phyloP scores from a whole-genome alignment of 495 filamentous ascomycete species.

The Neurospora cerealis region DNA sequence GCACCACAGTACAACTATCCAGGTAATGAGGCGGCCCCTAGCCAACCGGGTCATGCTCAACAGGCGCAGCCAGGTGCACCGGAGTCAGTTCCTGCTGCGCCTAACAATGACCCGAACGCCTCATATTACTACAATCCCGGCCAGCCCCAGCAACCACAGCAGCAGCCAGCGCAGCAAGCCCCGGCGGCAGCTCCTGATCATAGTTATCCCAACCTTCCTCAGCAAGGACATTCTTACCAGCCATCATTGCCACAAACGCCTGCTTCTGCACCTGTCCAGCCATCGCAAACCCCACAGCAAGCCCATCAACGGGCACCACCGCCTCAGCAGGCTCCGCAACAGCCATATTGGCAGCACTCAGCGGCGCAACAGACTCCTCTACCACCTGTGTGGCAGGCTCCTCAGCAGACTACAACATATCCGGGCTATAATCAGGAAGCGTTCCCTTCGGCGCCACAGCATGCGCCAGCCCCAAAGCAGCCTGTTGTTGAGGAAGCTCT shows the following conservation, averaged over 20 bases:
- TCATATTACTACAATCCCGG: constrained; percentile 39
- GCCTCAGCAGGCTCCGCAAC: constrained; percentile 14
- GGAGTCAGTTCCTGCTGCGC: constrained; percentile 11
- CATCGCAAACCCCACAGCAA: constrained; percentile 28
- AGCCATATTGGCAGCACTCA: constrained; percentile 33
- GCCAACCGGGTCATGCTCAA: constrained; percentile 19
- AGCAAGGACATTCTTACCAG: constrained; percentile 30
- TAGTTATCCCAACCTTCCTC: constrained; percentile 34
- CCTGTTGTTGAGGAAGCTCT: constrained; percentile 76
- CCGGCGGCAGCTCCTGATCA: constrained; percentile 25
- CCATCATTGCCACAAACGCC: constrained; percentile 32
- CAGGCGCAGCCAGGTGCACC: constrained; percentile 24
- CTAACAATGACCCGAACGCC: constrained; percentile 34
- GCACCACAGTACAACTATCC: constrained; percentile 24
- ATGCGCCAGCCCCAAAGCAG: constrained; percentile 42
- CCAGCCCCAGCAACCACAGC: constrained; percentile 22
- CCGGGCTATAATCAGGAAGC: constrained; percentile 52
- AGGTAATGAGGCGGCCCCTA: constrained; percentile 18
- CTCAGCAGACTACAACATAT: constrained; percentile 31
- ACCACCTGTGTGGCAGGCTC: constrained; percentile 36
- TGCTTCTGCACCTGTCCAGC: constrained; percentile 27
- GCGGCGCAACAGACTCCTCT: constrained; percentile 25
- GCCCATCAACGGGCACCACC: constrained; percentile 18
- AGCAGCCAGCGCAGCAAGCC: constrained; percentile 24
- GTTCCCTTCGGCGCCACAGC: constrained; percentile 54